These are phyloP conservation scores for Plantago ovata DNA, from an alignment of 257 asterid genomes.

Conservation along the genomic window DNA sequence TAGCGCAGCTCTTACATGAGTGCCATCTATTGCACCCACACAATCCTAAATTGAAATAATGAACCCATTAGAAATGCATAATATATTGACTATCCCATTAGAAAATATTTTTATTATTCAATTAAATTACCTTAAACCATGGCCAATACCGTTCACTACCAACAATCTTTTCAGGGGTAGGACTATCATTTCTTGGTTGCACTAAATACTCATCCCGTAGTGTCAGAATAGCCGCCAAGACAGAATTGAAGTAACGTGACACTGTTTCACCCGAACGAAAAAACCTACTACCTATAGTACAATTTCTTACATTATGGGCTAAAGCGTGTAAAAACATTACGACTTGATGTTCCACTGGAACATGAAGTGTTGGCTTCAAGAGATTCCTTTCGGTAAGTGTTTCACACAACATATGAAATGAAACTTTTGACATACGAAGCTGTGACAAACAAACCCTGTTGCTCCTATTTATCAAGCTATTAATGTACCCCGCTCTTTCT, in stretches of 20 bases:
- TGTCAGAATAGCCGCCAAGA: not conserved
- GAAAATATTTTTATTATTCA: not conserved
- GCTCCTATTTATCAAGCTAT: not conserved
- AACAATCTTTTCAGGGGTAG: not conserved
- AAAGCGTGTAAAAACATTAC: not conserved
- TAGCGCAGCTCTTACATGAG: not conserved
- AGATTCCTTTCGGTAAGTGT: not conserved
- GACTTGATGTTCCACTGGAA: not conserved
- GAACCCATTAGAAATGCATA: not conserved
- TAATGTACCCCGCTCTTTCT: not conserved
- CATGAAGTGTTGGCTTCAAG: not conserved
- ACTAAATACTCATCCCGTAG: not conserved
- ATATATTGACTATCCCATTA: not conserved
- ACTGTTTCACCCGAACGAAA: conserved; percentile 2
- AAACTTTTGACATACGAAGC: not conserved
- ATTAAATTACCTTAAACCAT: not conserved
- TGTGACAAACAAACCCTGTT: not conserved
- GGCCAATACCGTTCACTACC: not conserved
- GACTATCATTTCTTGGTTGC: not conserved
- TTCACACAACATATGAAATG: not conserved
- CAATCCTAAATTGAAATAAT: not conserved
- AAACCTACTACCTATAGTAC: not conserved
- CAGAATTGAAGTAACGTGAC: not conserved
- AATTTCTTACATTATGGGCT: not conserved
- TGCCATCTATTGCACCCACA: conserved; percentile 10